These are phyloP conservation scores for Tarenaya hassleriana DNA, from an alignment of 345 rosid genomes.

Conservation along the genomic window DNA sequence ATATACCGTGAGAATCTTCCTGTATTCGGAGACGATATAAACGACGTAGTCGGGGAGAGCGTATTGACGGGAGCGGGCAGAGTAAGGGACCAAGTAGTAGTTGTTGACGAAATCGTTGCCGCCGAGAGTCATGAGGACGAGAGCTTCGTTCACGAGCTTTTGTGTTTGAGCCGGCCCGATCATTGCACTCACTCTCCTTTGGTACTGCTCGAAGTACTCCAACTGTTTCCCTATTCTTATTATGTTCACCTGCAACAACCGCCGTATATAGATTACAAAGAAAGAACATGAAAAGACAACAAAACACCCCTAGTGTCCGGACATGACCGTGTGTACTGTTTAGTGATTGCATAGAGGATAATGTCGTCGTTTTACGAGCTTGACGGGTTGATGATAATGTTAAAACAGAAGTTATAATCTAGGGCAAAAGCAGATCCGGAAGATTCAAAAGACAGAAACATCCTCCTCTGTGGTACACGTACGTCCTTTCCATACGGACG, in stretches of 20 bases:
- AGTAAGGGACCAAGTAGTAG: constrained; percentile 77
- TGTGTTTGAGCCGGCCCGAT: constrained; percentile 52
- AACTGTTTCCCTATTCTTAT: constrained; percentile 59
- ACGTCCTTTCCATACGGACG: no score
- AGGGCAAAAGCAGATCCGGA: no score
- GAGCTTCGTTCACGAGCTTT: constrained; percentile 56
- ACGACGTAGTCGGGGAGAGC: constrained; percentile 58
- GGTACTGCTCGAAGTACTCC: constrained; percentile 65
- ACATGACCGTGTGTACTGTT: no score
- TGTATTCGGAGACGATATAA: constrained; percentile 73
- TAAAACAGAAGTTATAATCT: no score
- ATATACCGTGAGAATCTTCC: constrained; percentile 53
- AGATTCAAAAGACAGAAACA: no score
- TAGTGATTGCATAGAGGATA: no score
- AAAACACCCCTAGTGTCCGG: no score
- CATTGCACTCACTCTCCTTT: constrained; percentile 42
- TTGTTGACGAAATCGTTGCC: constrained; percentile 95
- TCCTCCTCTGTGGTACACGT: no score
- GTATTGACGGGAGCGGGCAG: constrained; percentile 73
- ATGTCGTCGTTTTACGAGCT: no score
- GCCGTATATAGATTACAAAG: no score
- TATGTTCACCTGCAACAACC: constrained; percentile 50
- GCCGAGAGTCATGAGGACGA: constrained; percentile 70
- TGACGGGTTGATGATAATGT: no score
- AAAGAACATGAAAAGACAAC: no score